Conservation (phyloP, 331 rosid species). For the Phaseolus coccineus region DNA sequence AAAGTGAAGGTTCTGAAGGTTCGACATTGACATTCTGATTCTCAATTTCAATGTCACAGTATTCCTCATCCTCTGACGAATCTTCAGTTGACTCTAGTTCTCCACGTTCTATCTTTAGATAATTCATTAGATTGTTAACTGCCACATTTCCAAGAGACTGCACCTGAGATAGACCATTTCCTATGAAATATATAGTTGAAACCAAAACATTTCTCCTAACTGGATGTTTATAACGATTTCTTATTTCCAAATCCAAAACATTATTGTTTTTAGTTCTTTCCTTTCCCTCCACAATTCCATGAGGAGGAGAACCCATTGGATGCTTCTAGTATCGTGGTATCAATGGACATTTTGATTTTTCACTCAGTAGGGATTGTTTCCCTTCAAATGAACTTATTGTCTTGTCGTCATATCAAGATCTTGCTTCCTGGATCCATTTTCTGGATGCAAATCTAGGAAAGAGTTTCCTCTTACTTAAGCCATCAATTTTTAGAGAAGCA, state of each 20-base stretch:
- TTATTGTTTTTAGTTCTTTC: constrained; percentile 38
- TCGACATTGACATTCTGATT: constrained; percentile 61
- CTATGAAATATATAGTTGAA: constrained; percentile 76
- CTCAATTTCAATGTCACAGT: constrained; percentile 88
- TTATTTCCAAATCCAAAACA: constrained; percentile 49
- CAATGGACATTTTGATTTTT: constrained; percentile 51
- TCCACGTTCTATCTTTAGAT: constrained; percentile 69
- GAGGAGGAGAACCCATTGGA: constrained; percentile 50
- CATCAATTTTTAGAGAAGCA: constrained; percentile 61
- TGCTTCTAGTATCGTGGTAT: constrained; percentile 53
- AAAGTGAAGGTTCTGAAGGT: constrained; percentile 70
- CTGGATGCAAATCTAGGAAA: constrained; percentile 41
- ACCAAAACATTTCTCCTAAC: constrained; percentile 66
- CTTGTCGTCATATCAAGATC: constrained; percentile 50
- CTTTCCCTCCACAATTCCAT: constrained; percentile 62
- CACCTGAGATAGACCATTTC: constrained; percentile 83
- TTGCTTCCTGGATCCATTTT: constrained; percentile 49
- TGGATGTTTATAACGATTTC: constrained; percentile 46
- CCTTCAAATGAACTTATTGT: constrained; percentile 51
- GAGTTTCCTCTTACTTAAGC: constrained; percentile 59
- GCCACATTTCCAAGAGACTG: constrained; percentile 86
- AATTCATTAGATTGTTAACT: constrained; percentile 70
- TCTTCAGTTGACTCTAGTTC: constrained; percentile 63
- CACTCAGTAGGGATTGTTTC: constrained; percentile 57
- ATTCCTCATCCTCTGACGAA: constrained; percentile 65